Conservation (phyloP, 169 alveolate species). For the Cryptosporidium meleagridis region DNA sequence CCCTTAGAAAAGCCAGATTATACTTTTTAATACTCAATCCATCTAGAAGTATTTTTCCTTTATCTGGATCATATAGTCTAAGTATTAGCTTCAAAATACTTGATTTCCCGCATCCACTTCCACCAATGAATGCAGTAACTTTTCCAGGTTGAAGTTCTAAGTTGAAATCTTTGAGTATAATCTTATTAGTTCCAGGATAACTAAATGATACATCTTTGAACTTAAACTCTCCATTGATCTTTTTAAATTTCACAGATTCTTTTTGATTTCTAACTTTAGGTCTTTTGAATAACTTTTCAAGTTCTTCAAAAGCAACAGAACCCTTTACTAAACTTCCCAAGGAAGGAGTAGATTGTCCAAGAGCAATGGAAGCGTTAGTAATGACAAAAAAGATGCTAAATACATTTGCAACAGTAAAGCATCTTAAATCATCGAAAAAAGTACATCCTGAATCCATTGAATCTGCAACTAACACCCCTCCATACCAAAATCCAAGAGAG, state of each 20-base stretch:
- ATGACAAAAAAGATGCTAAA: slow-evolving; percentile 60
- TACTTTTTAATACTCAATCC: slow-evolving; percentile 78
- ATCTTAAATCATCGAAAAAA: slow-evolving; percentile 15
- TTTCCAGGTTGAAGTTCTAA: slow-evolving; percentile 17
- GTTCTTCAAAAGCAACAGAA: slow-evolving; percentile 43
- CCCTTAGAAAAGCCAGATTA: slow-evolving; percentile 81
- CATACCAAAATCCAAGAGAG: slow-evolving; percentile 80
- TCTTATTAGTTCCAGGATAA: slow-evolving; percentile 8
- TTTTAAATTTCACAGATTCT: not conserved
- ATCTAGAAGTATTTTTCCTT: slow-evolving; percentile 55
- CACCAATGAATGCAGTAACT: slow-evolving; percentile 61
- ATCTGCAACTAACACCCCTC: slow-evolving; percentile 73
- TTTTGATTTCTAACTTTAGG: slow-evolving; percentile 32
- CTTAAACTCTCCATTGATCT: slow-evolving; percentile 20
- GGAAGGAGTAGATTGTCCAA: slow-evolving; percentile 74
- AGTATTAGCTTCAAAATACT: slow-evolving; percentile 77
- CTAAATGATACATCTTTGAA: slow-evolving; percentile 23
- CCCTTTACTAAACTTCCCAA: slow-evolving; percentile 67
- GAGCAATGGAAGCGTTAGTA: slow-evolving; percentile 70
- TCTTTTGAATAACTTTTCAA: not conserved
- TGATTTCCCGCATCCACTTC: slow-evolving; percentile 81
- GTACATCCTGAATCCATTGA: slow-evolving; percentile 73
- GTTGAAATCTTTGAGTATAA: slow-evolving; percentile 32
- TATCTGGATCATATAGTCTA: slow-evolving; percentile 72
- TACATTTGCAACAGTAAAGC: slow-evolving; percentile 71